These are phyloP conservation scores for Fusarium sp. DNA, from an alignment of 2,329 filamentous ascomycete genomes.

Conservation along the genomic window DNA sequence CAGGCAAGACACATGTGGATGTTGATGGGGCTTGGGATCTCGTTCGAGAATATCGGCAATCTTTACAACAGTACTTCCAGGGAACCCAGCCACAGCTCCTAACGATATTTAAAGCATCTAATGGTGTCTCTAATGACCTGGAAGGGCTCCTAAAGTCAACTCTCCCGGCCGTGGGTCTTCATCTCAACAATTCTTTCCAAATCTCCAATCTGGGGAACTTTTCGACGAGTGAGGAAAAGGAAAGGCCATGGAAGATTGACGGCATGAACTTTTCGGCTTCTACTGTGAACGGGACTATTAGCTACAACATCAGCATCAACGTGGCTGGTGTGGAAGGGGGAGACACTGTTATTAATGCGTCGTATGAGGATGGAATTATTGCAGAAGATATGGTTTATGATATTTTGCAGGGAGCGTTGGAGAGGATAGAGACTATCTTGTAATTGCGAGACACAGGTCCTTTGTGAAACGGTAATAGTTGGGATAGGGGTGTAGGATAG, in stretches of 20 bases:
- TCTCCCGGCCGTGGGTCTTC: slow-evolving; percentile 18
- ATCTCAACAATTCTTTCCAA: slow-evolving; percentile 20
- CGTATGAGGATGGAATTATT: slow-evolving; percentile 21
- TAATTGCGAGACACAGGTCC: background rate
- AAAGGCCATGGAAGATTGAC: slow-evolving; percentile 21
- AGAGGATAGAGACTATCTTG: slow-evolving; percentile 9
- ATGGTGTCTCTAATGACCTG: slow-evolving; percentile 9
- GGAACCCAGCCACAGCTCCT: background rate
- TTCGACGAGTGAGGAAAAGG: background rate
- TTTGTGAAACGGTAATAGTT: background rate
- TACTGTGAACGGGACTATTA: slow-evolving; percentile 17
- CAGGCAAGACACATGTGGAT: background rate
- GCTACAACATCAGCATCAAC: slow-evolving; percentile 5
- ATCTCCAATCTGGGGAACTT: slow-evolving; percentile 23
- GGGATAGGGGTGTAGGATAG: background rate
- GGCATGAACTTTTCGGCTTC: slow-evolving; percentile 30
- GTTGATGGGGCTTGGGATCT: slow-evolving; percentile 8
- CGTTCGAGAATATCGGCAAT: slow-evolving; percentile 7
- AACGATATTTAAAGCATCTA: slow-evolving; percentile 10
- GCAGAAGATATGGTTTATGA: slow-evolving; percentile 6
- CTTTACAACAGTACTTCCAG: background rate
- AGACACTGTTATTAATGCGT: slow-evolving; percentile 21
- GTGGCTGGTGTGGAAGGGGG: slow-evolving; percentile 20
- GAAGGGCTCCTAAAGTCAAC: slow-evolving; percentile 7
- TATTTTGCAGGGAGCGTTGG: slow-evolving; percentile 5